phyloP scores from a whole-genome alignment of 192 early-diverging fungal species.

The Coemansia biformis region DNA sequence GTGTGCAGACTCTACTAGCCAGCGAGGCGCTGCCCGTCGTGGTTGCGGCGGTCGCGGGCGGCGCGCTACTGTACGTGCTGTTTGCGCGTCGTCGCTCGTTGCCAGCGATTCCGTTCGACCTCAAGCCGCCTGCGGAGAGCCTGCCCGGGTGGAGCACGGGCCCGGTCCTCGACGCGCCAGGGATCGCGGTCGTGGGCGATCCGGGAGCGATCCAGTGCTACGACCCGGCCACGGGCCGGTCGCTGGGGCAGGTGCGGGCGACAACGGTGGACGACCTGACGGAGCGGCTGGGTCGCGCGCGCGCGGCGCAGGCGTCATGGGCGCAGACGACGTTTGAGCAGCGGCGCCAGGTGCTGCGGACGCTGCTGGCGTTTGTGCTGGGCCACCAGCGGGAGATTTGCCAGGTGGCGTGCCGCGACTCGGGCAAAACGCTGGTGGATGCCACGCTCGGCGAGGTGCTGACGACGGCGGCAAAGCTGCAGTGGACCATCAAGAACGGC shows the following conservation, averaged over 20 bases:
- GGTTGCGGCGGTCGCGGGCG: conserved; percentile 18
- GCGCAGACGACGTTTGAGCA: conserved; percentile 64
- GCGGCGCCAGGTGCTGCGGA: conserved; percentile 64
- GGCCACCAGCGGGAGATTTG: conserved; percentile 71
- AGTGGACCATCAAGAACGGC: conserved; percentile 75
- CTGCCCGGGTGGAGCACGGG: conserved; percentile 26
- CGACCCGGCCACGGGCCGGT: conserved; percentile 78
- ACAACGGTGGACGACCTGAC: conserved; percentile 57
- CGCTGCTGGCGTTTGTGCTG: conserved; percentile 66
- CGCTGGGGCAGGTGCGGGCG: conserved; percentile 57
- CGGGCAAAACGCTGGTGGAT: conserved; percentile 80
- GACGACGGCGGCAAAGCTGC: conserved; percentile 69
- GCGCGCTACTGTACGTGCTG: conserved; percentile 19
- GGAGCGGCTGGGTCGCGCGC: conserved; percentile 53
- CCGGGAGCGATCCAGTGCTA: conserved; percentile 66
- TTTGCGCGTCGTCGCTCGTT: conserved; percentile 8
- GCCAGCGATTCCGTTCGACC: conserved; percentile 34
- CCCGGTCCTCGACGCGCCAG: conserved; percentile 22
- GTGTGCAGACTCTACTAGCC: conserved; percentile 7
- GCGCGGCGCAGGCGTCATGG: conserved; percentile 64
- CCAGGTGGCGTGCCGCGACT: conserved; percentile 65
- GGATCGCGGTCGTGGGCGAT: conserved; percentile 15
- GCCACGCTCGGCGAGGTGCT: conserved; percentile 80
- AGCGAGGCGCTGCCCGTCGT: conserved; percentile 18
- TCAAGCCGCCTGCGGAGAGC: conserved; percentile 37